These are phyloP conservation scores for Diaporthe batatas DNA, from an alignment of 2,329 filamentous ascomycete genomes.

Conservation along the genomic window DNA sequence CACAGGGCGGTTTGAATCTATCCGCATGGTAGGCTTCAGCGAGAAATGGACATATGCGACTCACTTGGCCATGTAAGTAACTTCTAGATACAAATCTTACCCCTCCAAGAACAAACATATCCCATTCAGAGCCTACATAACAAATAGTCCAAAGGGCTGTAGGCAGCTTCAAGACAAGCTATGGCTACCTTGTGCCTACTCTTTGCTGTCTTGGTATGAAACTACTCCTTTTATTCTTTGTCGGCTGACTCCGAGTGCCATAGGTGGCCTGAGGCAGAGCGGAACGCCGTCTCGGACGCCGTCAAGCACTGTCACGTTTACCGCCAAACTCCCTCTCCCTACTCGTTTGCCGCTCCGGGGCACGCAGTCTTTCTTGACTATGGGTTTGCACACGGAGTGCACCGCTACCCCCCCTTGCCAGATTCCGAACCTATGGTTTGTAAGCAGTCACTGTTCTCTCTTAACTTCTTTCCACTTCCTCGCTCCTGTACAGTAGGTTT, in stretches of 20 bases:
- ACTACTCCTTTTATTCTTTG: too few relatives aligned
- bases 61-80: slow-evolving; percentile 6
- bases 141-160: too few relatives aligned
- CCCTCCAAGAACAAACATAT: too few relatives aligned
- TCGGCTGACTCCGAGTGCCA: too few relatives aligned
- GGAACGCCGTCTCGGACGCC: slow-evolving; percentile 5
- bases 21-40: slow-evolving; percentile 55
- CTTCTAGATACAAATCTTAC: too few relatives aligned
- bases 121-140: too few relatives aligned
- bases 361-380: slow-evolving; percentile 40
- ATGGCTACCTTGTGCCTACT: too few relatives aligned
- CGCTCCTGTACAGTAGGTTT: not conserved
- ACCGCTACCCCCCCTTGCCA: slow-evolving; percentile 40
- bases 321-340: slow-evolving; percentile 39
- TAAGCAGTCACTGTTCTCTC: not conserved
- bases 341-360: slow-evolving; percentile 35
- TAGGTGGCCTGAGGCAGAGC: slow-evolving; percentile 37
- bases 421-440: slow-evolving; percentile 41
- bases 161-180: too few relatives aligned
- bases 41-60: slow-evolving; percentile 48
- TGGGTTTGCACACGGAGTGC: slow-evolving; percentile 35
- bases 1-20: slow-evolving; percentile 48
- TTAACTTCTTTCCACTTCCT: not conserved
- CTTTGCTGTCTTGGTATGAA: too few relatives aligned
- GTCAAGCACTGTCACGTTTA: slow-evolving; percentile 29